Base-by-base conservation (phyloP, 805 yeast species). In the Saitoella complicata region DNA sequence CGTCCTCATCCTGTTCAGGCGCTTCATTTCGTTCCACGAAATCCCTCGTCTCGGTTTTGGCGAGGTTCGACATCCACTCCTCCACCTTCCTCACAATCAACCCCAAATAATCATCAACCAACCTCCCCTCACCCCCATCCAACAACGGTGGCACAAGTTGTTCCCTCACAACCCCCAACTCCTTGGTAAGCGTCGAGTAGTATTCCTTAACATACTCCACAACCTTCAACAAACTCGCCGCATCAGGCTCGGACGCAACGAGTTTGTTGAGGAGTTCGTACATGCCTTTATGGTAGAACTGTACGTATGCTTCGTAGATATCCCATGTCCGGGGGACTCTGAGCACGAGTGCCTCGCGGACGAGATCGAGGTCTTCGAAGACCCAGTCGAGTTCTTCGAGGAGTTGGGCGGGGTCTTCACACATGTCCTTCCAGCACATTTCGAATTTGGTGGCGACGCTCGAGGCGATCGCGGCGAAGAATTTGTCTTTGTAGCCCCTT, bases 11-110 rank as follows among this genome's bases (percentile, higher is more conserved):
- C 4, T 55, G 56, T 45, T 77, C 84, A 6, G 96, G 96, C 6
- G 94, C 86, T 6, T 70, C 68, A 10, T 68, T 65, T 58, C 95
- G 75, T 38, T 68, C 66, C 35, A 66, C 62, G 58, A 88, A 88
- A 9, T 77, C 69, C 30, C 65, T 67, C 13, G 74, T 70, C 57
- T 85, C 95, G 30, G 78, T 75, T n/a, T 66, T 60, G 38, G 76
- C 72, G 45, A 85, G 69, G 49, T 77, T 82, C 3, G 60, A 59
- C 60, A 84, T 75, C 97, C 97, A 91, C 62, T 85, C 94, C 10
- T 71, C 72, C 69, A 88, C 79, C 59, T 85, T 85, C 21, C 62
- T 62, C 2, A 79, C 72, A 44, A 85, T 75, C 51, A 86, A 71
- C 48, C 71, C 68, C 59, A 84, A 64, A 58, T 85, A 87, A 56